Evolutionary conservation across 179 eudicot genomes (phyloP).

Genomic region (Beta lomatogona): DNA sequence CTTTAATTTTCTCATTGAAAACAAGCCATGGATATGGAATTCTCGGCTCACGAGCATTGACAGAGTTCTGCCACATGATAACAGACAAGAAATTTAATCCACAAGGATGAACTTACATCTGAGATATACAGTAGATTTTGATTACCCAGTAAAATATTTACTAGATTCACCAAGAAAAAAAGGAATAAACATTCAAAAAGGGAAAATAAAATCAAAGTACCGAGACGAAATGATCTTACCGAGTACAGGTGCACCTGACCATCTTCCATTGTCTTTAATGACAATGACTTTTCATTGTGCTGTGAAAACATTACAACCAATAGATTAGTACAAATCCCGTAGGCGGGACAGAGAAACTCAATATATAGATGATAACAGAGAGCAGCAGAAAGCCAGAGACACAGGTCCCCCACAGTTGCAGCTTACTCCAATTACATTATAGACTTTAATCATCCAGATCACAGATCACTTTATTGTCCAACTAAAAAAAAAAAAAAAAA

Average conservation of each 20-base stretch:
- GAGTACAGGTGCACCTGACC: slow-evolving; percentile 67
- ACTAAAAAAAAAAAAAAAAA: not conserved
- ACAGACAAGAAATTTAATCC: not conserved
- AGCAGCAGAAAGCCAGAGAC: not conserved
- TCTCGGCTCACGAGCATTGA: slow-evolving; percentile 59
- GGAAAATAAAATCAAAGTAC: too few relatives aligned
- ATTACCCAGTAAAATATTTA: not conserved
- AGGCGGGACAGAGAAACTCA: slow-evolving; percentile 3
- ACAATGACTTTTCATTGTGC: slow-evolving; percentile 77
- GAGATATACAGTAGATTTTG: not conserved
- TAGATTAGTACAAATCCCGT: slow-evolving; percentile 3
- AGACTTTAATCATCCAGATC: too few relatives aligned
- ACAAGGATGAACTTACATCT: not conserved
- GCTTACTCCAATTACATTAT: too few relatives aligned
- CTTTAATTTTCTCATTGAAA: slow-evolving; percentile 83
- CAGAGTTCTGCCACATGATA: slow-evolving; percentile 58
- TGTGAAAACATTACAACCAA: slow-evolving; percentile 36
- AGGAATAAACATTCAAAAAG: too few relatives aligned
- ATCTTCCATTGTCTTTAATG: slow-evolving; percentile 86
- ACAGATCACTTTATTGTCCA: not conserved
- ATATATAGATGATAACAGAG: not conserved
- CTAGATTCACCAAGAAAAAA: not conserved
- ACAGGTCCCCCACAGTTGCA: not conserved
- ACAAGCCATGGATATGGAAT: slow-evolving; percentile 87
- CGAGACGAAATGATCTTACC: slow-evolving; percentile 51